A percentile compares a stretch with the other conserved stretches of the same genome.
Conservation (phyloP, 768 basidiomycete species). For the Mycena epipterygia region DNA sequence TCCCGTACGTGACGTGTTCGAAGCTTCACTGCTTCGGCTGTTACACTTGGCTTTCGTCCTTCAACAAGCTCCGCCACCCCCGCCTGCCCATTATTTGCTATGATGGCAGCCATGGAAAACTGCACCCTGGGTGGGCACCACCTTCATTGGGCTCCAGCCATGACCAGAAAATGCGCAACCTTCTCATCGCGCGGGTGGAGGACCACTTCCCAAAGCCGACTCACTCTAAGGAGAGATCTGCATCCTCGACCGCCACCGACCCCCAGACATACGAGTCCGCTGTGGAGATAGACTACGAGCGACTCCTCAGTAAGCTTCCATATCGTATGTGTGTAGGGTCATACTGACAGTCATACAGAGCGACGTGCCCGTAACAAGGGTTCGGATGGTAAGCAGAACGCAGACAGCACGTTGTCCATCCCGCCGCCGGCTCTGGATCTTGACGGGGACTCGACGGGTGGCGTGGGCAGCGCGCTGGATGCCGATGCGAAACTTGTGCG, state of each 20-base stretch:
- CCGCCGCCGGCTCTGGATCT: background rate
- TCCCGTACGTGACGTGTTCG: constrained; percentile 4
- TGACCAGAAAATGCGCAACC: background rate
- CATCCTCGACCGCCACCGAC: background rate
- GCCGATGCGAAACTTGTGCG: background rate
- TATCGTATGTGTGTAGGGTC: background rate
- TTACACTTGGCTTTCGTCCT: background rate
- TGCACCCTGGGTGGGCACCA: constrained; percentile 7
- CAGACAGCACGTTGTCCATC: background rate
- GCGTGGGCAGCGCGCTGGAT: no score
- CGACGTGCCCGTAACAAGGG: background rate
- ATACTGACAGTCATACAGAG: constrained; percentile 3
- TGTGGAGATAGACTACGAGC: background rate
- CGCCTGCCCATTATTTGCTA: background rate
- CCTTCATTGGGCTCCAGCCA: constrained; percentile 4
- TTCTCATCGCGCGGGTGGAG: background rate
- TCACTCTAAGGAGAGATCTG: background rate
- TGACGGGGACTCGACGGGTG: no score
- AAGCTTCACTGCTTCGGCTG: constrained; percentile 3
- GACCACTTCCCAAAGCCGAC: background rate
- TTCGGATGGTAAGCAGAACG: background rate
- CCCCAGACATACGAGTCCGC: background rate
- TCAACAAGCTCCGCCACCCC: background rate
- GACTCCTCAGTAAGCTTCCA: background rate
- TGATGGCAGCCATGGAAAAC: constrained; percentile 1